phyloP scores from a whole-genome alignment of 768 basidiomycete species.

The Terana coerulea region DNA sequence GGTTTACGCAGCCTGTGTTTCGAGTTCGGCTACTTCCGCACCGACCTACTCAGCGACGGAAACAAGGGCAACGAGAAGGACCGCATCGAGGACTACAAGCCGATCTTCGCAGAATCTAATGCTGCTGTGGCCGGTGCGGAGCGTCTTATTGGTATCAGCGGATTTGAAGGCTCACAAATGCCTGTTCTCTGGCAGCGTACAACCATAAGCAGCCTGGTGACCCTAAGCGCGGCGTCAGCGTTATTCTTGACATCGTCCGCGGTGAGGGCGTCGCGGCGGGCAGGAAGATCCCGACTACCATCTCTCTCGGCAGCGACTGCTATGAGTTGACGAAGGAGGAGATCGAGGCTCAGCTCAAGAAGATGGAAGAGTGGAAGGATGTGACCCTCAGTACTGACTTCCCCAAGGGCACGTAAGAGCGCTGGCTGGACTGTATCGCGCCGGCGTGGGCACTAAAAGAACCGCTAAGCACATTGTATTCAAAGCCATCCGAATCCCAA shows the following conservation, averaged over 20 bases:
- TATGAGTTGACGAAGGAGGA: background rate
- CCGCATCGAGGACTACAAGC: conserved; percentile 18
- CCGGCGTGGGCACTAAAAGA: too few species aligned
- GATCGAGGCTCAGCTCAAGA: background rate
- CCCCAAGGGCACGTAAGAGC: background rate
- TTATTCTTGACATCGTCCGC: conserved; percentile 23
- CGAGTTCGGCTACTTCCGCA: conserved; percentile 14
- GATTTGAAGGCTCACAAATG: background rate
- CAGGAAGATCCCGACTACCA: background rate
- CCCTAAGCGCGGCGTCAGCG: conserved; percentile 20
- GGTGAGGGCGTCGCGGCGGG: conserved; percentile 22
- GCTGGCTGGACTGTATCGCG: too few species aligned
- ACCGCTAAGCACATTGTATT: too few species aligned
- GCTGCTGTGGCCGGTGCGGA: background rate
- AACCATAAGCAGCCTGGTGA: conserved; percentile 23
- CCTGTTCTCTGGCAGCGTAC: conserved; percentile 1
- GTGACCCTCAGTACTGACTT: conserved; percentile 15
- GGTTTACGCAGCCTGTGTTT: conserved; percentile 12
- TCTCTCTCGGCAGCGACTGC: conserved; percentile 19
- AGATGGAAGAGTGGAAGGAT: conserved; percentile 20
- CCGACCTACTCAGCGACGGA: conserved; percentile 7
- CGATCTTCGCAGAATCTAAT: conserved; percentile 15
- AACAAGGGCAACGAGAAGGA: conserved; percentile 2
- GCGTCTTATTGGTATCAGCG: background rate
- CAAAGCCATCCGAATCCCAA: too few species aligned